A percentile compares a stretch with the other conserved stretches of the same genome.
Evolutionary conservation across 2,329 filamentous ascomycete species (phyloP).

Genomic region (Paecilomyces formosus): DNA sequence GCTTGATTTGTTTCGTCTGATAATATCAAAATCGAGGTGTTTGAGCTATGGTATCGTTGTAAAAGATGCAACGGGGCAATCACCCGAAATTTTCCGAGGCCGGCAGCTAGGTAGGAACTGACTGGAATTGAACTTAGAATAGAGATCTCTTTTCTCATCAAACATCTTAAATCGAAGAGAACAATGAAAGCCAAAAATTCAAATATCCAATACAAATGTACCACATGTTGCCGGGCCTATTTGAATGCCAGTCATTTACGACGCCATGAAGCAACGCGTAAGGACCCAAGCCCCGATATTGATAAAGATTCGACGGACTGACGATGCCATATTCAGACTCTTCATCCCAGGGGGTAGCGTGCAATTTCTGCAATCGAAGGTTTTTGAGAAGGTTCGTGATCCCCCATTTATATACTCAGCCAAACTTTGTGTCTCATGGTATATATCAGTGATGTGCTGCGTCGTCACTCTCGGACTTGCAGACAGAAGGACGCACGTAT

Average conservation of each 20-base stretch:
- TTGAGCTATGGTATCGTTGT: no score
- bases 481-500: not conserved
- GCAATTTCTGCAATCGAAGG: not conserved
- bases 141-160: not conserved
- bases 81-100: not conserved
- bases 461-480: constrained; percentile 1
- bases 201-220: not conserved
- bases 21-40: no score
- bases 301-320: not conserved
- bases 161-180: not conserved
- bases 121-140: not conserved
- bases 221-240: not conserved
- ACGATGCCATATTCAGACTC: not conserved
- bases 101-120: not conserved
- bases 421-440: not conserved
- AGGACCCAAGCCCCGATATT: not conserved
- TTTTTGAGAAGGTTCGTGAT: not conserved
- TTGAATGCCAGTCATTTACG: not conserved
- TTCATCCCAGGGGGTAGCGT: not conserved
- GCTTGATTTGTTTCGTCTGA: no score
- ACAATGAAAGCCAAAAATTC: not conserved
- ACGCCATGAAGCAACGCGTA: not conserved
- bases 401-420: not conserved
- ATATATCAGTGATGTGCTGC: not conserved
- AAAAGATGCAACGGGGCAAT: not conserved